Evolutionary conservation across 2,329 filamentous ascomycete genomes (phyloP), one percentile per base, ranked within the genome.

Genomic region (Xylaria arbuscula): DNA sequence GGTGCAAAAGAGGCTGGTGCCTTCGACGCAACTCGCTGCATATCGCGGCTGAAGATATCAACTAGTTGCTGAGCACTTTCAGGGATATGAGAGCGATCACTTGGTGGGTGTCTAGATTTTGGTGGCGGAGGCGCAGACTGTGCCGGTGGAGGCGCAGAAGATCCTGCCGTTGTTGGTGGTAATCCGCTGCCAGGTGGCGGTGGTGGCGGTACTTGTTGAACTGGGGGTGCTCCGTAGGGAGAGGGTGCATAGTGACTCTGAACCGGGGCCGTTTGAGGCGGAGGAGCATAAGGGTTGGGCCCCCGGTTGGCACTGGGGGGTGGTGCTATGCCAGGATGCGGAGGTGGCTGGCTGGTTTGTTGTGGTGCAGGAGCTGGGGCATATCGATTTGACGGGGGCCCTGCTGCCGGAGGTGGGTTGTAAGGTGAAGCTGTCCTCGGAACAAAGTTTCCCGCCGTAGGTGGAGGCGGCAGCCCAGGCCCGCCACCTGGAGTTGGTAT

Each of bases 1-100:
- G 90, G 87, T 71, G 93, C 91, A 82, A 96, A 98, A 17, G 91
- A 90, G n/a, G 91, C 85, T 19, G 96, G 96, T 0, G 96, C 96
- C 73, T 93, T 92, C 38, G 90, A 83, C 68, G 94, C 94, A 64
- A 99, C 92, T 40, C 94, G 92, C 75, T 95, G 90, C 89, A 98
- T 94, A 74, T 98, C 95, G 38, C 87, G 87, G 62, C 85, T 90
- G 56, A 99, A 86, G 45, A 97, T 88, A 61, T 97, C 92, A 62
- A 92, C 94, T 73, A 99, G 86, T 58, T 89, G 90, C 78, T 91
- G 90, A 15, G 95, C 93, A 60, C 85, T 85, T 13, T 88, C 79
- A 0, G 95, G 92, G 66, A 99, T 97, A 79, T 98, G 94, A 22
- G 92, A 93, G 58, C 95, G 90, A 80, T 98, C 95, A 74, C 95